Conservation (phyloP, 2,329 filamentous ascomycete genomes). For the Dothiorella sarmentorum region DNA sequence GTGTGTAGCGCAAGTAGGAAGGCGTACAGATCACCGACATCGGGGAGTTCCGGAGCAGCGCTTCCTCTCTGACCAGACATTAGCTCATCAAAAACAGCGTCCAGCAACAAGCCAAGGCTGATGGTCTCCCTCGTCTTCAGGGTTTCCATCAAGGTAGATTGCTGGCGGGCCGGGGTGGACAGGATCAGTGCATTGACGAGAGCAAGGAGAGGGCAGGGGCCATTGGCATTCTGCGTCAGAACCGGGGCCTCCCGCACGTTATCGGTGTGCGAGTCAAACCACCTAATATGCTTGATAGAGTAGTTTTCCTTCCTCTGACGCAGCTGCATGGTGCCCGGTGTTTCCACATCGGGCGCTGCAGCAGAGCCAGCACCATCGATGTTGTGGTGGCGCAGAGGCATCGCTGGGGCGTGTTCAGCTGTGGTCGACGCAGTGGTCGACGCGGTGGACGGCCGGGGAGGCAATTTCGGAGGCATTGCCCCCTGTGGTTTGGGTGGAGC, state of each 20-base stretch:
- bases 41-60: slow-evolving; percentile 66
- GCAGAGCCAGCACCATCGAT: slow-evolving; percentile 25
- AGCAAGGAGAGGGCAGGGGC: slow-evolving; percentile 87
- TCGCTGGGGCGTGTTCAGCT: slow-evolving; percentile 29
- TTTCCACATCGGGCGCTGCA: slow-evolving; percentile 30
- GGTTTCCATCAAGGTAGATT: slow-evolving; percentile 73
- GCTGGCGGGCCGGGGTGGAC: slow-evolving; percentile 64
- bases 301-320: slow-evolving; percentile 71
- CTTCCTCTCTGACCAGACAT: slow-evolving; percentile 71
- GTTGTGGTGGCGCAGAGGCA: slow-evolving; percentile 27
- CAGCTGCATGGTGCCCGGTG: slow-evolving; percentile 39
- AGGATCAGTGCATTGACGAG: slow-evolving; percentile 89
- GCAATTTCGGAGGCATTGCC: slow-evolving; percentile 30
- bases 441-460: slow-evolving; percentile 27
- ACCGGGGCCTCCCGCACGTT: slow-evolving; percentile 79
- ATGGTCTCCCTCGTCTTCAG: slow-evolving; percentile 81
- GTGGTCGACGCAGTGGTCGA: slow-evolving; percentile 19
- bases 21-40: slow-evolving; percentile 80
- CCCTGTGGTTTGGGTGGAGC: neutral
- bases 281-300: slow-evolving; percentile 85
- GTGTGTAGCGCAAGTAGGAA: slow-evolving; percentile 89
- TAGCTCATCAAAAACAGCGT: slow-evolving; percentile 89
- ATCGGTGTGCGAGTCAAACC: slow-evolving; percentile 63
- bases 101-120: slow-evolving; percentile 77
- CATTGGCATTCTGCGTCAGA: slow-evolving; percentile 88